These are phyloP conservation scores for Microstegium vimineum DNA, from an alignment of 176 grass and related monocot genomes.

Conservation along the genomic window DNA sequence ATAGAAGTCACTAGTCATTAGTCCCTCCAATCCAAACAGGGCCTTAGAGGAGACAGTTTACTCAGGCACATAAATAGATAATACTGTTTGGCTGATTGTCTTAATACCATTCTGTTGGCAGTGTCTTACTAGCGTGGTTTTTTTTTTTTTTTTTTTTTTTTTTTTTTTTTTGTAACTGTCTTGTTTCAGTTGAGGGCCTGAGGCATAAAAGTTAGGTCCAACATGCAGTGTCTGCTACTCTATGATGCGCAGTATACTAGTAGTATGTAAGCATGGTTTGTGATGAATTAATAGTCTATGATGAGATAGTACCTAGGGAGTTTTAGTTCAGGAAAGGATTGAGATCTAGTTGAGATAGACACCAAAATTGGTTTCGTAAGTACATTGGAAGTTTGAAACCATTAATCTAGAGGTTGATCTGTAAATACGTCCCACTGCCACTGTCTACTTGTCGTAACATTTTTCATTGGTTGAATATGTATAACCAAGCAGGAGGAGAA, in stretches of 20 bases:
- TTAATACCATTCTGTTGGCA: not conserved
- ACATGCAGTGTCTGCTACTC: not conserved
- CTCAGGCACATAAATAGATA: not conserved
- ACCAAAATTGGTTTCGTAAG: not conserved
- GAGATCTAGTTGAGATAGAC: not conserved
- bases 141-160: too few relatives aligned
- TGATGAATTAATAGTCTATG: not conserved
- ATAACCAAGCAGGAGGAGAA: not conserved
- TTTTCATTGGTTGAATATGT: not conserved
- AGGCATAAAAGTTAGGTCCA: not conserved
- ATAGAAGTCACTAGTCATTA: too few relatives aligned
- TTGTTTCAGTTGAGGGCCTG: not conserved
- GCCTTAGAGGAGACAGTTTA: not conserved
- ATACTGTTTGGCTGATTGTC: not conserved
- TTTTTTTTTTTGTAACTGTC: too few relatives aligned
- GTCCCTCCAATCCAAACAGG: too few relatives aligned
- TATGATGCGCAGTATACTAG: not conserved
- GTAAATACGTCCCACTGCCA: not conserved
- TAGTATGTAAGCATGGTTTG: not conserved
- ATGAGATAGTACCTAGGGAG: not conserved
- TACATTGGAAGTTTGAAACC: not conserved
- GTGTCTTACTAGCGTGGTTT: not conserved
- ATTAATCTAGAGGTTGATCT: not conserved
- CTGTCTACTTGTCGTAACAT: not conserved
- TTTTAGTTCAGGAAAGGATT: not conserved